Conservation (phyloP, 441 rosid species). For the Corymbia citriodora region DNA sequence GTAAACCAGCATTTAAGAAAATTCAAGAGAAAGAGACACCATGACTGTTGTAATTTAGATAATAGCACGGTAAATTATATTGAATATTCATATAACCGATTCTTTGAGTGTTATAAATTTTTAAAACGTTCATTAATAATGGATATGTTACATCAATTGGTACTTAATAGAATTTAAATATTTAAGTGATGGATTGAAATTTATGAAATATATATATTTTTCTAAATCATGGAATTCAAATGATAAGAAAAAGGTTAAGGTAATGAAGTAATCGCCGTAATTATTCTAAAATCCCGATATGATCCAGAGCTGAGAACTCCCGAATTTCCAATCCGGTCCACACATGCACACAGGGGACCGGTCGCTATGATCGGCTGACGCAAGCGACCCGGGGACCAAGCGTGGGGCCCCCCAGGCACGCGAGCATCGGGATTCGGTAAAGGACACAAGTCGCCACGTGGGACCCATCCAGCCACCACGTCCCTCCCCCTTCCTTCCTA, state of each 20-base stretch:
- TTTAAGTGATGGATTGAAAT: not conserved
- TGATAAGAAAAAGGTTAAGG: not conserved
- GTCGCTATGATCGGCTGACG: not conserved
- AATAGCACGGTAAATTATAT: too few relatives aligned
- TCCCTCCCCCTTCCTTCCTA: not conserved
- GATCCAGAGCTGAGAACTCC: not conserved
- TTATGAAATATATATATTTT: too few relatives aligned
- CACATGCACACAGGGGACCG: not conserved
- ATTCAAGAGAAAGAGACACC: not conserved
- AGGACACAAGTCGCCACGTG: not conserved
- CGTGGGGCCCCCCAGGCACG: not conserved
- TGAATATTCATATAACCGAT: too few relatives aligned
- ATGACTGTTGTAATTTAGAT: rapidly evolving
- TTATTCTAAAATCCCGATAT: not conserved
- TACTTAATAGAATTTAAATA: too few relatives aligned
- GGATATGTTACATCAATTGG: rapidly evolving
- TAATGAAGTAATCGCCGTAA: too few relatives aligned
- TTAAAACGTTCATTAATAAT: too few relatives aligned
- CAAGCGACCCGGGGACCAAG: not conserved
- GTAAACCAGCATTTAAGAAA: too few relatives aligned
- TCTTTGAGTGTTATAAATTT: too few relatives aligned
- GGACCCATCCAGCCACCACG: not conserved
- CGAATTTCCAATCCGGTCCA: not conserved
- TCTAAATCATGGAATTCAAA: not conserved
- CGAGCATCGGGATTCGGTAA: not conserved